phyloP scores from a whole-genome alignment of 2,329 filamentous ascomycete species.

The Ophiostoma fasciatum region DNA sequence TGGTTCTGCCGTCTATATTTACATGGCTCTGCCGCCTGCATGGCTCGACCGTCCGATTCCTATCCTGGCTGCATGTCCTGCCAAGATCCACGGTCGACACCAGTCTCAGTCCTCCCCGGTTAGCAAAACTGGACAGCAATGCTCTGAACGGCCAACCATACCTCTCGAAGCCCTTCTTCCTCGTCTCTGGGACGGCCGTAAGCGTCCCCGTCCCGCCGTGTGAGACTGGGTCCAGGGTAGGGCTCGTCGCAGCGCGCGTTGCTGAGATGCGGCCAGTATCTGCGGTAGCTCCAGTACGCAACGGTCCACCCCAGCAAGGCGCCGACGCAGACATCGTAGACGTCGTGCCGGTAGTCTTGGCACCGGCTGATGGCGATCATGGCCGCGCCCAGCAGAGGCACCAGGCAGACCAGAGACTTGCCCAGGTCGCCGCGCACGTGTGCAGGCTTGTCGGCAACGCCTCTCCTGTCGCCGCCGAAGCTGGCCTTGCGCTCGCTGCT shows the following conservation, averaged over 20 bases:
- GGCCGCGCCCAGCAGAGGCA: conserved; percentile 46
- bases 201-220: conserved; percentile 11
- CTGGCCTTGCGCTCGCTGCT: neutral
- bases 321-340: conserved; percentile 52
- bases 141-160: too few species aligned
- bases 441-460: conserved; percentile 3
- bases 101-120: too few species aligned
- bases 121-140: too few species aligned
- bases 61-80: too few species aligned
- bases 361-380: conserved; percentile 55
- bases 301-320: conserved; percentile 43
- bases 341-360: conserved; percentile 57
- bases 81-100: too few species aligned
- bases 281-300: conserved; percentile 50
- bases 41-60: too few species aligned
- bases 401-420: conserved; percentile 40
- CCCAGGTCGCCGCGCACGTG: conserved; percentile 29
- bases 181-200: conserved; percentile 36
- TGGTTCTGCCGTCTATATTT: too few species aligned
- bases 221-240: conserved; percentile 28
- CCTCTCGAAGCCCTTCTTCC: conserved; percentile 30
- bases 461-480: neutral
- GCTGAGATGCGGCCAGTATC: conserved; percentile 45
- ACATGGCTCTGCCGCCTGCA: too few species aligned
- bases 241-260: conserved; percentile 41